Evolutionary conservation across 352 stramenopile genomes (phyloP).

Genomic region (Globisporangium yorkense): DNA sequence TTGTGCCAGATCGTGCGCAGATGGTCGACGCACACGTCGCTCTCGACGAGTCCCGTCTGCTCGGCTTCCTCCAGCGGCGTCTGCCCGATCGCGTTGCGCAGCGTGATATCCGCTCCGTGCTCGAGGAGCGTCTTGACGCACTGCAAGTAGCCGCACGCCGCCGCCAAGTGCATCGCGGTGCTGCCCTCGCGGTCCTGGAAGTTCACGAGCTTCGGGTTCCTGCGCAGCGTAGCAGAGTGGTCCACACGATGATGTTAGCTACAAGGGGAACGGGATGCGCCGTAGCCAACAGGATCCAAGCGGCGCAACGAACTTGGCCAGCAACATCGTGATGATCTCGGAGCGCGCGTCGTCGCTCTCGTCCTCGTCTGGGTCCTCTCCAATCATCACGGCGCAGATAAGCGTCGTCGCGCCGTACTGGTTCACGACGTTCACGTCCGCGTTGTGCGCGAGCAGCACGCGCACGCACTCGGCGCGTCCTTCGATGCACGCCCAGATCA

Average conservation of each 20-base stretch:
- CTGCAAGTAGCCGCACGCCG: conserved; percentile 63
- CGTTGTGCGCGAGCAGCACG: conserved; percentile 50
- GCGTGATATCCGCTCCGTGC: conserved; percentile 63
- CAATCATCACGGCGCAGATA: conserved; percentile 76
- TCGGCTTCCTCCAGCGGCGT: conserved; percentile 77
- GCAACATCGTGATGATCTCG: conserved; percentile 53
- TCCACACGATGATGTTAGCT: too few species aligned
- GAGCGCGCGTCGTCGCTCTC: conserved; percentile 40
- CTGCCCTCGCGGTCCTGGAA: conserved; percentile 80
- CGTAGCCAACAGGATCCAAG: background rate
- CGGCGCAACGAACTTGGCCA: conserved; percentile 29
- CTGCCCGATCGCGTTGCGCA: conserved; percentile 75
- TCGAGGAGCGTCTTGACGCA: conserved; percentile 64
- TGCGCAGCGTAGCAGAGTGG: conserved; percentile 3
- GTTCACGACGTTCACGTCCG: conserved; percentile 65
- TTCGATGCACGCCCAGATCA: conserved; percentile 84
- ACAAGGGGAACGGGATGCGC: background rate
- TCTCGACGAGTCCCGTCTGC: conserved; percentile 50
- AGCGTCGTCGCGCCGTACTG: conserved; percentile 64
- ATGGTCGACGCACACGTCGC: conserved; percentile 49
- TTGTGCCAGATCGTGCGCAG: conserved; percentile 58
- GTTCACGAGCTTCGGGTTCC: conserved; percentile 63
- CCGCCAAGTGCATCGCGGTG: conserved; percentile 77
- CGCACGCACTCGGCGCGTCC: conserved; percentile 57
- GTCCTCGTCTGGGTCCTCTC: conserved; percentile 59